A percentile compares a stretch with the other conserved stretches of the same genome.
These are phyloP conservation scores for Metschnikowia similis DNA, from an alignment of 805 yeast genomes.

Conservation along the genomic window DNA sequence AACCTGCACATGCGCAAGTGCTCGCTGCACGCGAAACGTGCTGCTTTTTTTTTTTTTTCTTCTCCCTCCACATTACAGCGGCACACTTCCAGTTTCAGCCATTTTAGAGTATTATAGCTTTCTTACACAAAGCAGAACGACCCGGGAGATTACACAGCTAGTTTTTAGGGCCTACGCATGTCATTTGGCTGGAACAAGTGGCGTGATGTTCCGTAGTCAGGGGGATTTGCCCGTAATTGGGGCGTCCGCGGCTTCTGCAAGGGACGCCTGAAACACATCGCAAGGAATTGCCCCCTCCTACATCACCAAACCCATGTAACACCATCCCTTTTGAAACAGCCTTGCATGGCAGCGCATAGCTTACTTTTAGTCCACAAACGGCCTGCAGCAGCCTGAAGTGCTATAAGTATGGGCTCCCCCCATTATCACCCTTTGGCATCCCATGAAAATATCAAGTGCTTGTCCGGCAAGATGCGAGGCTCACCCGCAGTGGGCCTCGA, in stretches of 20 bases:
- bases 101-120: neutral
- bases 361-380: neutral
- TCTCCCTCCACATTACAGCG: neutral
- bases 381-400: neutral
- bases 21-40: slow-evolving; percentile 2
- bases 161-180: neutral
- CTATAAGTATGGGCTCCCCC: neutral
- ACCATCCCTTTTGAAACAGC: neutral
- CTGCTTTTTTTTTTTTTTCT: neutral
- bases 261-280: neutral
- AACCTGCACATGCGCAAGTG: neutral
- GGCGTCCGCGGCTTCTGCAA: slow-evolving; percentile 1
- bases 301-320: neutral
- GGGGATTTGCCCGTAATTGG: neutral
- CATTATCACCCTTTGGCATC: neutral
- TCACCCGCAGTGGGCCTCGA: neutral
- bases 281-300: neutral
- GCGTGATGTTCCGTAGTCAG: neutral
- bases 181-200: neutral
- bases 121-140: neutral
- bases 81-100: neutral
- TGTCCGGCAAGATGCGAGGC: neutral
- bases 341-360: neutral
- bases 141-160: neutral
- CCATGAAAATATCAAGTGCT: neutral